A percentile compares a stretch with the other conserved stretches of the same genome.
phyloP scores from a whole-genome alignment of 345 rosid genomes.

The Sapria himalayana region DNA sequence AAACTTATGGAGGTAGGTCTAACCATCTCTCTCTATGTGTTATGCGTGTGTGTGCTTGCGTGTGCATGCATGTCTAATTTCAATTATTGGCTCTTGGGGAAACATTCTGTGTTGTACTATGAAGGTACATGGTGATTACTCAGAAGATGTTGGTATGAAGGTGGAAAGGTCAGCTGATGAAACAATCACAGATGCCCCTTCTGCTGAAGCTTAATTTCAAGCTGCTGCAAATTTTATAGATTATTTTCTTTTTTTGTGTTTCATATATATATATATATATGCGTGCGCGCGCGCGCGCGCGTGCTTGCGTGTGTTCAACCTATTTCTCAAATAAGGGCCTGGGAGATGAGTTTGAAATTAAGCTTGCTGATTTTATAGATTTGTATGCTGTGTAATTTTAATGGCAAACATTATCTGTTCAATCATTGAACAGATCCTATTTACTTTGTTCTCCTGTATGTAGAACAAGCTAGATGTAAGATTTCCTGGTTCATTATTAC shows the following conservation, averaged over 20 bases:
- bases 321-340: neutral
- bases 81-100: neutral
- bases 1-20: constrained; percentile 67
- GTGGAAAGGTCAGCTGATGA: constrained; percentile 76
- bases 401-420: too few species aligned
- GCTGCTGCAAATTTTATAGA: constrained; percentile 3
- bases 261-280: neutral
- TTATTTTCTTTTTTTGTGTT: too few species aligned
- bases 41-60: neutral
- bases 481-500: too few species aligned
- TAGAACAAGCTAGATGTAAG: too few species aligned
- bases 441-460: too few species aligned
- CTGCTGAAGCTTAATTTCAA: too few species aligned
- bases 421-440: too few species aligned
- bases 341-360: neutral
- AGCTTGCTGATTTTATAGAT: too few species aligned
- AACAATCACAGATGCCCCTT: constrained; percentile 30
- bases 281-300: neutral
- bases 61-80: neutral
- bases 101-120: neutral
- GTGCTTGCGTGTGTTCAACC: neutral
- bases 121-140: constrained; percentile 73
- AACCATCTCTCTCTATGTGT: neutral
- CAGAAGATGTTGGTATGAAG: constrained; percentile 70
- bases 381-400: too few species aligned